Evolutionary conservation across 805 yeast genomes (phyloP), one percentile per base, ranked within the genome.

Genomic region (Clavispora asparagi): DNA sequence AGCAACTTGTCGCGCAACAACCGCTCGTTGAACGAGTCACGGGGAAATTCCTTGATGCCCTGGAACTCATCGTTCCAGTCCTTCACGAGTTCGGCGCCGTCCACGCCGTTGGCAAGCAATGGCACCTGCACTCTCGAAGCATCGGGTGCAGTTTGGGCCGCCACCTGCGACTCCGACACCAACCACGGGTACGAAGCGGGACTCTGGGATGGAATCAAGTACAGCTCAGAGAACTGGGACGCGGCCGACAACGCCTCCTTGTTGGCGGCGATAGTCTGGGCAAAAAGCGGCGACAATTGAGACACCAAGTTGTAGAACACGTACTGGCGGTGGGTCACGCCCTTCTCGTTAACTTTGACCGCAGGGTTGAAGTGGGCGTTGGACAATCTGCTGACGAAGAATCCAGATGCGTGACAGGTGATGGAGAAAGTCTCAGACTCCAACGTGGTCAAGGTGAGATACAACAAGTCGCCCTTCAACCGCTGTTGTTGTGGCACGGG

Each of bases 1-100:
- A 89, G 68, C 44, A 89, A 65, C 54, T 83, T 81, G 61, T 94
- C 99, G 55, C 91, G 78, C 40, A 83, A 68, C 41, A 89, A 73
- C 51, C 91, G 77, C 50, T 87, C 90, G 45, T 78, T 78, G 44
- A 88, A 65, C 23, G 77, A 63, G 1, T 72, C 59, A 31, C 73
- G 70, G 29, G 89, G 81, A 50, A 89, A 73, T 53, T 90, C 97
- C 51, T 81, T 79, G 41, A 88, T 75, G 3, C 88, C 75, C 70
- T 94, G 98, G 59, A 82, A 82, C 56, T 94, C 97, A 54, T 86
- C 96, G 63, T 90, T 90, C 87, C 95, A 91, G 57, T 92, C 96
- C 57, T 83, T 83, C 37, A 69, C 65, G 17, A 68, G 61, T 42
- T 77, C 83, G 27, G 78, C 75, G 37, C 83, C 85, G 52, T 81